Evolutionary conservation across 2,329 filamentous ascomycete species (phyloP), one percentile per base, ranked within the genome.

Genomic region (Hymenoscyphus scutula): DNA sequence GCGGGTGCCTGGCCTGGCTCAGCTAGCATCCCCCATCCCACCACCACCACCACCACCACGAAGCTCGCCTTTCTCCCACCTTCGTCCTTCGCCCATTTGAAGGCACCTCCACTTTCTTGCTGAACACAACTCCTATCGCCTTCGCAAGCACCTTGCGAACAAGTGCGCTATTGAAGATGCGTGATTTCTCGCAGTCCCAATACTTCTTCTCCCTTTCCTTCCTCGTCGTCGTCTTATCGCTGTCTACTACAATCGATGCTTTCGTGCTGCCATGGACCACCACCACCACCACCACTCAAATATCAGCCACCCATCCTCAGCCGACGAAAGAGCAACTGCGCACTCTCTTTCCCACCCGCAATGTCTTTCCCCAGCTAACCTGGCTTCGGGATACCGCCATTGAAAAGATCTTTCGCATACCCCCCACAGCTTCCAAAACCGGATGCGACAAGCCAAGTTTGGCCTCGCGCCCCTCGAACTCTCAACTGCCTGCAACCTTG

Each of bases 301-400:
- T 58, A 25, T 19, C 48, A 45, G 23, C 63, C 51, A 53, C 59
- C 6, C 56, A 62, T 32, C 58, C 56, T 23, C 59, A 61, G 59
- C 51, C 57, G 37, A 58, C 59, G 2, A 41, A 62, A 30, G 48
- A 61, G 27, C 61, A 61, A 25, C 59, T 61, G 17, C 68, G 67
- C 41, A 70, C 45, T 57, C 65, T 78, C 55, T 83, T 83, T 58
- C 80, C 82, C 0, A 37, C 34, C 17, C 68, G 67, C 37, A 70
- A 48, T 57, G 65, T 78, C 55, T 83, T 83, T 58, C 80, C 82
- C 0, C 76, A 81, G 62, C 72, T 84, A 61, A 80, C 78, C 34
- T 81, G 79, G 76, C 69, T 85, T 51, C 79, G 82, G 64, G 80
- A 84, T 67, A 76, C 76, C 34, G 77, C 77, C 53, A 76, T 84